These are phyloP conservation scores for Ploettnerulaceae sp. DNA, from an alignment of 2,329 filamentous ascomycete genomes.

Conservation along the genomic window DNA sequence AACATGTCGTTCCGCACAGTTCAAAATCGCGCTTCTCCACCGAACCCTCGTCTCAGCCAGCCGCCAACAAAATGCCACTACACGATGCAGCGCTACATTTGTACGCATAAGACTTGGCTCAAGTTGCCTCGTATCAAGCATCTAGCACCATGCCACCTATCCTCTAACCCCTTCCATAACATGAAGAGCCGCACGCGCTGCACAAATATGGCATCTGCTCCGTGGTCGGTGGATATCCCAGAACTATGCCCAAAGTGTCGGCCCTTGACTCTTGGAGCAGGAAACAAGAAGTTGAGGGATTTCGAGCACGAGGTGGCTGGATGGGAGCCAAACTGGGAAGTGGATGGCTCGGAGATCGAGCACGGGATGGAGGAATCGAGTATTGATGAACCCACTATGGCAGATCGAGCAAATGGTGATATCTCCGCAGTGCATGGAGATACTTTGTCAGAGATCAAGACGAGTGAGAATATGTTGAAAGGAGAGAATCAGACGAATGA, in stretches of 20 bases:
- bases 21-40: too few relatives aligned
- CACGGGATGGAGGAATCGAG: background rate
- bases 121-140: slow-evolving; percentile 15
- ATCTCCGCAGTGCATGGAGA: too few relatives aligned
- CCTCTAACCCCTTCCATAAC: background rate
- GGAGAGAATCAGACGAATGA: too few relatives aligned
- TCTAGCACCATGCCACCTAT: background rate
- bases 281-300: background rate
- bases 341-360: background rate
- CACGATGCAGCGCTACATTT: slow-evolving; percentile 7
- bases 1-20: background rate
- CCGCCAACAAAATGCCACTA: slow-evolving; percentile 13
- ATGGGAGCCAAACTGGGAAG: background rate
- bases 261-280: background rate
- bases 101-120: slow-evolving; percentile 11
- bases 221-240: background rate
- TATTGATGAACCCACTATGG: too few relatives aligned
- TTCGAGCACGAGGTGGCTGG: background rate
- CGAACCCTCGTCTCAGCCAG: background rate
- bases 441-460: too few relatives aligned
- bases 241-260: slow-evolving; percentile 8
- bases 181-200: slow-evolving; percentile 6
- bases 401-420: too few relatives aligned
- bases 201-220: slow-evolving; percentile 11
- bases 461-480: too few relatives aligned